Conservation (phyloP, 345 rosid genomes). For the Hypericum perforatum region DNA sequence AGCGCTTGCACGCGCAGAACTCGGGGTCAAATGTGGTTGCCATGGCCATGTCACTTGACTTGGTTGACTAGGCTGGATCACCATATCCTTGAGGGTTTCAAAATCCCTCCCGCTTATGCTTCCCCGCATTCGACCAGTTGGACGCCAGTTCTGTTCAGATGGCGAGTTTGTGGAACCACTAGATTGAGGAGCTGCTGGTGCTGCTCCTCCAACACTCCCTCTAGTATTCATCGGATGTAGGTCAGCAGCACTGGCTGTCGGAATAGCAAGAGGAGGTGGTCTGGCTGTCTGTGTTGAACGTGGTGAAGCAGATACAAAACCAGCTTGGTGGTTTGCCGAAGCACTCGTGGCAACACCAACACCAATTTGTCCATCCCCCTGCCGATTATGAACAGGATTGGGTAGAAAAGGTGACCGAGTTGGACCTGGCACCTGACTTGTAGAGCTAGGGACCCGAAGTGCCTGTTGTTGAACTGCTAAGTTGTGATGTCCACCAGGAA, state of each 20-base stretch:
- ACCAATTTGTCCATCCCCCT: constrained; percentile 21
- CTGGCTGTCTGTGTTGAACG: constrained; percentile 21
- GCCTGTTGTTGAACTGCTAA: constrained; percentile 29
- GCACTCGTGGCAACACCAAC: constrained; percentile 4
- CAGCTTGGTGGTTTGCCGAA: constrained; percentile 21
- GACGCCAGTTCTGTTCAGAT: constrained; percentile 53
- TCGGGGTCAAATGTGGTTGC: constrained; percentile 8
- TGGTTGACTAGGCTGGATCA: constrained; percentile 59
- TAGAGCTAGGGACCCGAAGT: constrained; percentile 21
- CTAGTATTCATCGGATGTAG: constrained; percentile 16
- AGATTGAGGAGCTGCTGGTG: constrained; percentile 25
- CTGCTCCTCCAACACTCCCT: constrained; percentile 18
- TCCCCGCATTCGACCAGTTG: constrained; percentile 76
- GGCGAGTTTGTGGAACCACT: constrained; percentile 28
- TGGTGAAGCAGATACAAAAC: constrained; percentile 19
- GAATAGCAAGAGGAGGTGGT: constrained; percentile 36
- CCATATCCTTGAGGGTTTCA: constrained; percentile 36
- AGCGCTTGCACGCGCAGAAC: constrained; percentile 17
- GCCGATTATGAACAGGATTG: constrained; percentile 25
- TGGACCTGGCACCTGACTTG: constrained; percentile 31
- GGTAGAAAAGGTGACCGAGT: constrained; percentile 23
- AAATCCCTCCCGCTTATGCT: constrained; percentile 44
- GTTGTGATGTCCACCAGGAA: constrained; percentile 17
- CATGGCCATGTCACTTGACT: constrained; percentile 30
- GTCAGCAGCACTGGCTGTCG: constrained; percentile 15